These are phyloP conservation scores for Pholiota conissans DNA, from an alignment of 768 basidiomycete genomes.

Conservation along the genomic window DNA sequence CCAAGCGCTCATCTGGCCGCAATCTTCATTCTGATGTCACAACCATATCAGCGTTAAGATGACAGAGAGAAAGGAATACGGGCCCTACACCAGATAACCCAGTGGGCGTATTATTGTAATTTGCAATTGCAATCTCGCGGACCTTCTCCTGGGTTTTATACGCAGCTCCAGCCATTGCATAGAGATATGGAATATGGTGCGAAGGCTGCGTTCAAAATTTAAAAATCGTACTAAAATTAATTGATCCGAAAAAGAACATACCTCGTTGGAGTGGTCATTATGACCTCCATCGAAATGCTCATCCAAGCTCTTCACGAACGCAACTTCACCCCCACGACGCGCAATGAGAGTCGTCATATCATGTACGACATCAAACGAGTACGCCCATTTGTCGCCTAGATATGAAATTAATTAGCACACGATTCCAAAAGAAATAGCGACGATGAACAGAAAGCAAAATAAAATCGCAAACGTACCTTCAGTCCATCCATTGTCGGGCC, in stretches of 20 bases:
- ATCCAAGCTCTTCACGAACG: conserved; percentile 68
- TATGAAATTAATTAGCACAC: neutral
- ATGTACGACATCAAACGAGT: conserved; percentile 78
- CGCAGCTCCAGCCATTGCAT: conserved; percentile 69
- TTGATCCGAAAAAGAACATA: conserved; percentile 19
- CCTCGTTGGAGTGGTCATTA: conserved; percentile 84
- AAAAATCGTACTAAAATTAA: neutral
- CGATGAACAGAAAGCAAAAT: neutral
- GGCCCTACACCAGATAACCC: conserved; percentile 72
- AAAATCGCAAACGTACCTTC: conserved; percentile 49
- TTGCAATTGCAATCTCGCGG: conserved; percentile 56
- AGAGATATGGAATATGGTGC: conserved; percentile 85
- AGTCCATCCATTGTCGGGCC: conserved; percentile 74
- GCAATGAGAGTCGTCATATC: conserved; percentile 63
- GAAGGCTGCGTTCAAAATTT: conserved; percentile 52
- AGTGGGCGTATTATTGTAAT: conserved; percentile 68
- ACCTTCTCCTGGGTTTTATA: conserved; percentile 72
- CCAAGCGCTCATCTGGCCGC: conserved; percentile 92
- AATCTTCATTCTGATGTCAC: conserved; percentile 75
- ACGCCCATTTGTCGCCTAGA: conserved; percentile 57
- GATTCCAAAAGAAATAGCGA: neutral
- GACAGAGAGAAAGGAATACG: neutral
- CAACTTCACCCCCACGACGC: conserved; percentile 61
- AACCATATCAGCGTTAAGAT: neutral
- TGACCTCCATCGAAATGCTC: conserved; percentile 60